Base-by-base conservation (phyloP, 805 yeast species). In the Sugiyamaella chiloensis region DNA sequence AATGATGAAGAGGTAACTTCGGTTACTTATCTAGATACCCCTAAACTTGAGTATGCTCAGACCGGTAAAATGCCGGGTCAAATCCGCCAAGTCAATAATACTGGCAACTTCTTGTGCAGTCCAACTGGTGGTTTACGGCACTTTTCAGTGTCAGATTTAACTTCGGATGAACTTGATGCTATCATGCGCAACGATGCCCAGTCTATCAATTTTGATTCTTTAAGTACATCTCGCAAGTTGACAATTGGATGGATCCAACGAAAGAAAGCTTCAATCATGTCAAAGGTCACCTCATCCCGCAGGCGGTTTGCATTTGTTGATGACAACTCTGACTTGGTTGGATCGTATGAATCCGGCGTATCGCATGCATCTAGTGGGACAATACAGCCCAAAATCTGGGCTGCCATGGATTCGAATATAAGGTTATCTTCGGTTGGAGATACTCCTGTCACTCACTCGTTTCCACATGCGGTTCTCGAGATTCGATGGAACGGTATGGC, bases 381-480 rank as follows among this genome's bases (percentile, higher is more conserved):
- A 31, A 12, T 29, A 6, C 32, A 47, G 24, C 50, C 55, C 12
- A 51, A 52, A 9, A 56, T 66, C 6, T 69, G 71, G 70, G 75
- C 74, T 2, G 51, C 65, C 2, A 55, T 71, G 12, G 74, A 71
- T 49, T 50, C 50, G 9, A 32, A 52, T 34, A 54, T 59, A 31
- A 16, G 23, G 4, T 44, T 65, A 21, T 43, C 45, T 27, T 23
- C 44, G 19, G 42, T n/a, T 17, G 9, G 45, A 31, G 16, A 37
- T 7, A 42, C 53, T 17, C 9, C 29, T 0, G 44, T 53, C 5
- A 40, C 44, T 0, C 41, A 55, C 0, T 3, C 24, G 0, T 76
- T 79, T 56, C 81, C 83, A 2, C 74, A 76, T 55, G 70, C 79
- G 0, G 66, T 76, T 0, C 61, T 80, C 24, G 76, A 75, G 46